Conservation (phyloP, 1,284 basidiomycete genomes). For the Stereum hirsutum region DNA sequence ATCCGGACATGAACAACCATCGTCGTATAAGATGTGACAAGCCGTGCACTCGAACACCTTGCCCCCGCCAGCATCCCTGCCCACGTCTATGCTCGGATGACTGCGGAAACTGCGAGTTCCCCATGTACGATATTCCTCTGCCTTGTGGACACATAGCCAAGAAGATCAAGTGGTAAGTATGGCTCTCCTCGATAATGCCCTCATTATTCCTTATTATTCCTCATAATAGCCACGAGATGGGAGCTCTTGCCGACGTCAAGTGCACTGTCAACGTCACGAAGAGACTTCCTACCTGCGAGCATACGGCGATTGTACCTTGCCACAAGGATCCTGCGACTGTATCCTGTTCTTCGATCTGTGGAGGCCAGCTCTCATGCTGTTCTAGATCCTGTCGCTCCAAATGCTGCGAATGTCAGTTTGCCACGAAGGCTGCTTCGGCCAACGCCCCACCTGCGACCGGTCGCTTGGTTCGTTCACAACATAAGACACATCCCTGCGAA, state of each 20-base stretch:
- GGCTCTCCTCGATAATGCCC: not conserved
- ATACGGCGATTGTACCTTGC: slow-evolving; percentile 37
- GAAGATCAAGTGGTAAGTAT: slow-evolving; percentile 44
- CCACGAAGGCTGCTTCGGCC: slow-evolving; percentile 10
- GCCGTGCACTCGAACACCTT: slow-evolving; percentile 38
- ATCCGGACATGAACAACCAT: slow-evolving; percentile 54
- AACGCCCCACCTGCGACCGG: not conserved
- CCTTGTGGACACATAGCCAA: slow-evolving; percentile 53
- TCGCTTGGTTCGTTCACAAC: slow-evolving; percentile 22
- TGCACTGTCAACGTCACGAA: slow-evolving; percentile 40
- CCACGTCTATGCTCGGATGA: slow-evolving; percentile 37
- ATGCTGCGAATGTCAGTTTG: slow-evolving; percentile 42
- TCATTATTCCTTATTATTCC: not conserved
- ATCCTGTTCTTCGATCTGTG: slow-evolving; percentile 36
- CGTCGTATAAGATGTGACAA: slow-evolving; percentile 38
- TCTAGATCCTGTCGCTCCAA: slow-evolving; percentile 36
- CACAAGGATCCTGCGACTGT: slow-evolving; percentile 29
- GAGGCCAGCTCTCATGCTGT: slow-evolving; percentile 42
- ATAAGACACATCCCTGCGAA: slow-evolving; percentile 42
- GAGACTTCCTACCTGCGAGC: slow-evolving; percentile 47
- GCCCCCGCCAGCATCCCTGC: slow-evolving; percentile 54
- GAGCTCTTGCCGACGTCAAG: slow-evolving; percentile 31
- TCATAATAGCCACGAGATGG: slow-evolving; percentile 33
- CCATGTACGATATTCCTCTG: slow-evolving; percentile 36
- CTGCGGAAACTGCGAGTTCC: slow-evolving; percentile 52